A percentile compares a stretch with the other conserved stretches of the same genome.
phyloP scores from a whole-genome alignment of 805 yeast genomes.

The Pichia heedii region DNA sequence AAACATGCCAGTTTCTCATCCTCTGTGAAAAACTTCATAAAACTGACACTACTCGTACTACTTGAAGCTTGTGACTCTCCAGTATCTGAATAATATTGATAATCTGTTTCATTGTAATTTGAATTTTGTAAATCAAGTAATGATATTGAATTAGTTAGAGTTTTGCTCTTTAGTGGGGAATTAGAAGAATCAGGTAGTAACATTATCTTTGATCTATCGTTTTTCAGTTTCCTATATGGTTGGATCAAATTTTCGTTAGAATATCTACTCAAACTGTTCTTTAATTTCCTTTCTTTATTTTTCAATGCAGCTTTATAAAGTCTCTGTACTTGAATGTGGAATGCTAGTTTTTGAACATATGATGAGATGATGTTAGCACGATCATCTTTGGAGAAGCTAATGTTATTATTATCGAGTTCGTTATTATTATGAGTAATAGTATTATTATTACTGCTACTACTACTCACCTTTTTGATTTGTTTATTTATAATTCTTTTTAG shows the following conservation, averaged over 20 bases:
- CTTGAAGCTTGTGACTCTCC: constrained; percentile 11
- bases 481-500: constrained; percentile 26
- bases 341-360: constrained; percentile 45
- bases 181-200: constrained; percentile 5
- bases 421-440: neutral
- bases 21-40: constrained; percentile 13
- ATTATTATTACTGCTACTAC: neutral
- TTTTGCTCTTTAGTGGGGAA: constrained; percentile 1
- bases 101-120: constrained; percentile 10
- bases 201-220: constrained; percentile 10
- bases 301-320: constrained; percentile 43
- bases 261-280: neutral
- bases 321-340: constrained; percentile 56
- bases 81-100: constrained; percentile 13
- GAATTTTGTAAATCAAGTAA: neutral
- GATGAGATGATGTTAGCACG: constrained; percentile 36
- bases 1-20: constrained; percentile 21
- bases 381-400: constrained; percentile 29
- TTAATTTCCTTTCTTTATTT: constrained; percentile 9
- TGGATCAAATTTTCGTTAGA: constrained; percentile 9
- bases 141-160: neutral
- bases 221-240: constrained; percentile 12
- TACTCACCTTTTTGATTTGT: constrained; percentile 9
- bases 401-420: neutral
- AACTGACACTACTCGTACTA: constrained; percentile 6